Base-by-base conservation (phyloP, 148 eudicot species). In the Gaultheria prostrata region DNA sequence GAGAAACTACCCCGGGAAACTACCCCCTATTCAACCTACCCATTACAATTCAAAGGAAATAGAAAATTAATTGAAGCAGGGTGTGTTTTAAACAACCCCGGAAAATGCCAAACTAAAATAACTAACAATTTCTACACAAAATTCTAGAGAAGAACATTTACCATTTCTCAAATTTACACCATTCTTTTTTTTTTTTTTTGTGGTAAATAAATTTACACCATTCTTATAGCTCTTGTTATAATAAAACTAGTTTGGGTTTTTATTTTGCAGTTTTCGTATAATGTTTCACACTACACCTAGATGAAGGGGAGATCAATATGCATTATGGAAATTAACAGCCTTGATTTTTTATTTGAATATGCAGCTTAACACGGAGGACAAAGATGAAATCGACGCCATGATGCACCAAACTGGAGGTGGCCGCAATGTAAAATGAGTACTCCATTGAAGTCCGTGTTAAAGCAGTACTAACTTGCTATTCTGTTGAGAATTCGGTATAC, bases 331-430 rank as follows among this genome's bases (percentile, higher is more conserved):
- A 35, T 35, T 35, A 3, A 35, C 5, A 6, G 39, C 39, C 39
- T 35, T 35, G 39, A n/a, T 24, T 79, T 79, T 83, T 20, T 61
- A 18, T 85, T 79, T 71, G 67, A 76, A 45, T 76, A n/a, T 74
- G 77, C 67, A 79, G 82, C 69, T 79, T 79, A 13, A 63, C 26
- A 54, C 57, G 82, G 30, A 35, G 28, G 71, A 79, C 8, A 30
- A 3, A 10, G 70, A 79, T 56, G 71, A 79, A 57, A 79, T 79
- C 5, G 71, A 79, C 17, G 82, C 71, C 48, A 56, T 79, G 82
- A 18, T 33, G 82, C 46, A 54, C 24, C 82, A 79, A 79, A n/a
- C 3, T 20, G 82, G 82, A 57, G 82, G 70, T 79, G 67, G 51
- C 48, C 6, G 3, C 0, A 28, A 35, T 15, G 28, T 24, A 32